Percentiles rank a stretch among this genome's conserved stretches.
Conservation (phyloP, 805 yeast genomes). For the Yarrowia hollandica region DNA sequence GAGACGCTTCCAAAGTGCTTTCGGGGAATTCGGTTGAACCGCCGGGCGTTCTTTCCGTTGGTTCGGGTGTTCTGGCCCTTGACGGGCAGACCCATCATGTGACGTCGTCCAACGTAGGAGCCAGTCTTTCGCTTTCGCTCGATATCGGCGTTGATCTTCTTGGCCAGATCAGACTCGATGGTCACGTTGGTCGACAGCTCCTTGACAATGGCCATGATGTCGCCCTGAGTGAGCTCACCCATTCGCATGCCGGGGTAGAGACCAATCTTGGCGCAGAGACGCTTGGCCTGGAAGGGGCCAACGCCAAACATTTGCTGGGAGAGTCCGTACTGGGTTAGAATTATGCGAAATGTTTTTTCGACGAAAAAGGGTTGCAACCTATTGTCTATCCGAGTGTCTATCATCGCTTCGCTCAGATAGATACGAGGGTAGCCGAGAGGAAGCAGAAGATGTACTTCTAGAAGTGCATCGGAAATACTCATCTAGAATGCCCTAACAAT, state of each 20-base stretch:
- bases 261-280: slow-evolving; percentile 82
- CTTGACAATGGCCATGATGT: slow-evolving; percentile 79
- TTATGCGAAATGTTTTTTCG: no score
- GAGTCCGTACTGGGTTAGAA: slow-evolving; percentile 54
- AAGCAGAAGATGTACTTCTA: no score
- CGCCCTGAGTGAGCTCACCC: slow-evolving; percentile 88
- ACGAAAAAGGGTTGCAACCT: no score
- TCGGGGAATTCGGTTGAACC: slow-evolving; percentile 57
- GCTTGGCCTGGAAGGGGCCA: slow-evolving; percentile 70
- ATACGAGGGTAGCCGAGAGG: no score
- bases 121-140: slow-evolving; percentile 77
- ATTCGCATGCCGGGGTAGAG: slow-evolving; percentile 91
- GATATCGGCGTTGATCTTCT: slow-evolving; percentile 64
- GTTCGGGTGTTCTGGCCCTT: slow-evolving; percentile 90
- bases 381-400: no score
- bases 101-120: slow-evolving; percentile 85
- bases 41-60: slow-evolving; percentile 87
- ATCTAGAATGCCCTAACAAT: no score
- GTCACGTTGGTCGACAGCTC: slow-evolving; percentile 73
- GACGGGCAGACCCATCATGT: slow-evolving; percentile 75
- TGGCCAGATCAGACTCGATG: slow-evolving; percentile 76
- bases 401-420: no score
- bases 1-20: neutral
- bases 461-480: no score
- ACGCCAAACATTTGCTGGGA: slow-evolving; percentile 83